Evolutionary conservation across 2,329 filamentous ascomycete species (phyloP).

Genomic region (Mycosphaerelloides madeirae): DNA sequence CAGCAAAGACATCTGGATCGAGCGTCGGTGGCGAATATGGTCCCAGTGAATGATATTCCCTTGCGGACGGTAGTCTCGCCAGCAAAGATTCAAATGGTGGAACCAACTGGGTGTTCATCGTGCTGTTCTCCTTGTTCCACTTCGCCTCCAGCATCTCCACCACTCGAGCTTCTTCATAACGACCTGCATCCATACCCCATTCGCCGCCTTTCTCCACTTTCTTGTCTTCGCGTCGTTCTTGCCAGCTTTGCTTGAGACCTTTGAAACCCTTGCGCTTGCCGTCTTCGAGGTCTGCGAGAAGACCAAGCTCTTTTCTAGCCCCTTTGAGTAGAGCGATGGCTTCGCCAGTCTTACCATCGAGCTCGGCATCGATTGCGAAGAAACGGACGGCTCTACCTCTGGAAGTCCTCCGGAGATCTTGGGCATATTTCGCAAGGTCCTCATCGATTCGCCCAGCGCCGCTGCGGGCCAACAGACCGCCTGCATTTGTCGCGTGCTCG

Average conservation of each 20-base stretch:
- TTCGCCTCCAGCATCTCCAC: slow-evolving; percentile 82
- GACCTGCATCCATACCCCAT: slow-evolving; percentile 82
- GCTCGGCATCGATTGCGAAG: slow-evolving; percentile 82
- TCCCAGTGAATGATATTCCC: slow-evolving; percentile 74
- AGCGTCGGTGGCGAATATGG: slow-evolving; percentile 63
- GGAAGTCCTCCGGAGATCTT: slow-evolving; percentile 68
- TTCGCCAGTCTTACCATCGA: slow-evolving; percentile 73
- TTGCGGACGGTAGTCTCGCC: slow-evolving; percentile 76
- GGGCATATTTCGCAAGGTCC: slow-evolving; percentile 66
- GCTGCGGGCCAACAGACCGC: slow-evolving; percentile 45
- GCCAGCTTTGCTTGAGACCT: slow-evolving; percentile 67
- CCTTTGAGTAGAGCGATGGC: slow-evolving; percentile 83
- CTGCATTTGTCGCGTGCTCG: slow-evolving; percentile 76
- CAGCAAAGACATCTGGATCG: slow-evolving; percentile 57
- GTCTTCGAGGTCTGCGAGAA: slow-evolving; percentile 43
- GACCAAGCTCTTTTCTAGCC: slow-evolving; percentile 68
- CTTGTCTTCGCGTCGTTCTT: slow-evolving; percentile 72
- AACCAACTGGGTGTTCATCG: slow-evolving; percentile 76
- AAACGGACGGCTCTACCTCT: slow-evolving; percentile 85
- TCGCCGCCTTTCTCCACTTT: slow-evolving; percentile 65
- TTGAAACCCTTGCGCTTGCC: slow-evolving; percentile 55
- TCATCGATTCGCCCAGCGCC: slow-evolving; percentile 55
- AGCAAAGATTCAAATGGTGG: slow-evolving; percentile 68
- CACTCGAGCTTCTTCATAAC: slow-evolving; percentile 76
- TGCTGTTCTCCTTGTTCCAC: slow-evolving; percentile 92